A percentile compares a stretch with the other conserved stretches of the same genome.
phyloP scores from a whole-genome alignment of 352 stramenopile genomes.

The Pythium periplocum region DNA sequence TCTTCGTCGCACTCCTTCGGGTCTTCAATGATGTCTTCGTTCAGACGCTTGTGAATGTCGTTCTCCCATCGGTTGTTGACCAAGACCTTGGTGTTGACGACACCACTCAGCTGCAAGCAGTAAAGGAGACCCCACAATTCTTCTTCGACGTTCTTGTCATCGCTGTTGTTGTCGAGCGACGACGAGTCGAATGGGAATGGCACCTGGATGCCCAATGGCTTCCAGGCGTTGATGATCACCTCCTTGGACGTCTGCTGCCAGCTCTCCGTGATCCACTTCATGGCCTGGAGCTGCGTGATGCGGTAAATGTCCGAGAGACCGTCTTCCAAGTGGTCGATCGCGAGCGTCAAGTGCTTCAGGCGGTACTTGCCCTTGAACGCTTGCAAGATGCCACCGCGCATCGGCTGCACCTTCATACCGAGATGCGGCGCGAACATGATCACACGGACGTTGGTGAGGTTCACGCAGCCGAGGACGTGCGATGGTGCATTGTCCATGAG shows the following conservation, averaged over 20 bases:
- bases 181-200: constrained; percentile 61
- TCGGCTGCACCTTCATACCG: constrained; percentile 83
- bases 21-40: constrained; percentile 86
- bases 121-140: constrained; percentile 84
- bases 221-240: constrained; percentile 76
- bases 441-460: constrained; percentile 82
- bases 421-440: constrained; percentile 82
- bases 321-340: constrained; percentile 81
- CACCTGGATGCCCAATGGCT: constrained; percentile 54
- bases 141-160: constrained; percentile 86
- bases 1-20: constrained; percentile 78
- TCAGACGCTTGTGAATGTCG: constrained; percentile 85
- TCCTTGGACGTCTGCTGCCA: constrained; percentile 80
- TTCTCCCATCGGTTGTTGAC: constrained; percentile 88
- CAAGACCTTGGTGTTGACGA: constrained; percentile 85
- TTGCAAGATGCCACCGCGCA: constrained; percentile 75
- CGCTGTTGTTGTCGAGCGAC: constrained; percentile 33
- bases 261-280: constrained; percentile 81
- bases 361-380: constrained; percentile 86
- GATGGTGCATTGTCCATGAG: constrained; percentile 85
- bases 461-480: constrained; percentile 72
- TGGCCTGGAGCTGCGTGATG: constrained; percentile 82
- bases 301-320: constrained; percentile 71
- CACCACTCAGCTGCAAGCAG: constrained; percentile 75
- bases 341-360: constrained; percentile 78